A percentile compares a stretch with the other conserved stretches of the same genome.
Conservation (phyloP, 495 filamentous ascomycete genomes). For the Penicillium psychrofluorescens region DNA sequence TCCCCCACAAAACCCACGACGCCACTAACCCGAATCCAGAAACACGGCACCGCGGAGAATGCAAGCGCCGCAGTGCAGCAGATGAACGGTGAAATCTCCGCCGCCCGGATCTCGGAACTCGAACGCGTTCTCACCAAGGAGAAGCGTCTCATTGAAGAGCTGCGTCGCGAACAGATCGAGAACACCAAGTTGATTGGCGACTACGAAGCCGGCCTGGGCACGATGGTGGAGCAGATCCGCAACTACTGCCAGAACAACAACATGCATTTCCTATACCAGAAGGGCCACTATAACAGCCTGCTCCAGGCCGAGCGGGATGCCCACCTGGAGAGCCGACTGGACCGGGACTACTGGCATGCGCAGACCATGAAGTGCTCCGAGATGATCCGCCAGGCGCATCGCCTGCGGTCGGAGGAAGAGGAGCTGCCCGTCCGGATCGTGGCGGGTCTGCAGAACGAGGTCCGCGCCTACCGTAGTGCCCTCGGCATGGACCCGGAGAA, state of each 20-base stretch:
- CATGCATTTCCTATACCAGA: conserved; percentile 47
- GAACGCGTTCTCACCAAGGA: conserved; percentile 45
- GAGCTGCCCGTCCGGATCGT: conserved; percentile 40
- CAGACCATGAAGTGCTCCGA: conserved; percentile 45
- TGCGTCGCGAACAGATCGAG: conserved; percentile 42
- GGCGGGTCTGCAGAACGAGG: conserved; percentile 47
- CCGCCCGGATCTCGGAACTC: conserved; percentile 43
- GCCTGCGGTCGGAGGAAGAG: conserved; percentile 44
- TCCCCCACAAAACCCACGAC: background rate
- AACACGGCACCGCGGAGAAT: conserved; percentile 39
- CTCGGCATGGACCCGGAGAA: conserved; percentile 47
- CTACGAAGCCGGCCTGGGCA: conserved; percentile 48
- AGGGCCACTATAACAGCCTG: conserved; percentile 53
- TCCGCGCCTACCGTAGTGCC: conserved; percentile 45
- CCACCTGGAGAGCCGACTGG: conserved; percentile 50
- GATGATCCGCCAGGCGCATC: conserved; percentile 46
- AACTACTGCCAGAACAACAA: conserved; percentile 57
- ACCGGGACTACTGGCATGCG: conserved; percentile 59
- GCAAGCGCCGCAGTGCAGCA: conserved; percentile 36
- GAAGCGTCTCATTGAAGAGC: conserved; percentile 36
- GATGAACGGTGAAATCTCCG: conserved; percentile 42
- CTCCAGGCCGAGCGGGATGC: conserved; percentile 51
- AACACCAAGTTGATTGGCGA: conserved; percentile 50
- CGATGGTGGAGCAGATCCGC: conserved; percentile 54
- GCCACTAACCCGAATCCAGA: conserved; percentile 19